Percentiles rank a stretch among this genome's conserved stretches.
These are phyloP conservation scores for Lathyrus tuberosus DNA, from an alignment of 306 rosid genomes.

Conservation along the genomic window DNA sequence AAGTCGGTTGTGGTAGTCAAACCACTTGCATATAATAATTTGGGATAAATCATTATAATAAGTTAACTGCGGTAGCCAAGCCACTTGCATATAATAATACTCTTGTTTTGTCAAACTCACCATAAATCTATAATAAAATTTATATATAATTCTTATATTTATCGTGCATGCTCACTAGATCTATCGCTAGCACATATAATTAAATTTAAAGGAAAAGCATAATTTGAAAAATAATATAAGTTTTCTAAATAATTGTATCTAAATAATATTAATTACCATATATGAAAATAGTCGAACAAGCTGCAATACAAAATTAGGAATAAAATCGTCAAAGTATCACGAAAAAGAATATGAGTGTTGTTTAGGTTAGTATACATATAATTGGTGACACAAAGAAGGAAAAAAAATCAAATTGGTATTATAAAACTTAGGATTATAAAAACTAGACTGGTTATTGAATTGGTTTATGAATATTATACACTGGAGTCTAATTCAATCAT, in stretches of 20 bases:
- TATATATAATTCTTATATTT: not conserved
- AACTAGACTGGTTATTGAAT: not conserved
- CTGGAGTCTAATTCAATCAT: not conserved
- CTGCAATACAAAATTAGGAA: not conserved
- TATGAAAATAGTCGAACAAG: not conserved
- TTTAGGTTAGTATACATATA: not conserved
- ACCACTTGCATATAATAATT: too few species aligned
- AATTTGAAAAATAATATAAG: not conserved
- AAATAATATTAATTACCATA: not conserved
- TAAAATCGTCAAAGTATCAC: not conserved
- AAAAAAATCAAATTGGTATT: not conserved
- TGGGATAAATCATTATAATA: too few species aligned
- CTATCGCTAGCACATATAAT: too few species aligned
- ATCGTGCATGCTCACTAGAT: too few species aligned
- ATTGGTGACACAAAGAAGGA: not conserved
- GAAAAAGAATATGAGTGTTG: not conserved
- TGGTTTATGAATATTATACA: not conserved
- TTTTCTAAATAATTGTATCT: not conserved
- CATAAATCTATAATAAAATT: not conserved
- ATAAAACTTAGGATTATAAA: not conserved
- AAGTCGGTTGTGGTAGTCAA: too few species aligned
- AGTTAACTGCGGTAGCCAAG: too few species aligned
- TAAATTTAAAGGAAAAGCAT: not conserved
- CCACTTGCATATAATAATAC: too few species aligned
- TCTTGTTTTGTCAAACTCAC: not conserved